Evolutionary conservation across 306 rosid genomes (phyloP).

Genomic region (Geum urbanum): DNA sequence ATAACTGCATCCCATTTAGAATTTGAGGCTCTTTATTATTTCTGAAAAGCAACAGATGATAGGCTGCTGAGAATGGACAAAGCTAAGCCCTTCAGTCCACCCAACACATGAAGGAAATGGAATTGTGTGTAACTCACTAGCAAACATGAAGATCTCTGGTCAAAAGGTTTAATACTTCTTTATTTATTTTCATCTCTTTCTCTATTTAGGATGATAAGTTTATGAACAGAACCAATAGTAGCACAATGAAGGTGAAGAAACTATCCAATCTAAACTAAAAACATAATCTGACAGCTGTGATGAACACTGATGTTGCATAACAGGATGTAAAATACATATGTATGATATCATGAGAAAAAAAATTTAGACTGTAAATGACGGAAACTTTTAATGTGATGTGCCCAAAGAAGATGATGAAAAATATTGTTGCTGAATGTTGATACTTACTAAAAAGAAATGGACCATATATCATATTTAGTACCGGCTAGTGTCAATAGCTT

Average conservation of each 20-base stretch:
- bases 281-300: not conserved
- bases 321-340: not conserved
- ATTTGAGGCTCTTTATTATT: not conserved
- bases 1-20: not conserved
- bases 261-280: not conserved
- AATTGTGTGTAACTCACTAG: not conserved
- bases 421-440: not conserved
- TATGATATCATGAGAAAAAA: not conserved
- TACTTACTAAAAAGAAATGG: not conserved
- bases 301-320: not conserved
- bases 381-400: not conserved
- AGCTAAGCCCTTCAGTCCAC: not conserved
- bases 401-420: not conserved
- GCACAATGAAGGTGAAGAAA: constrained; percentile 4
- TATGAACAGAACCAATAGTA: not conserved
- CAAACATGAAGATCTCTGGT: not conserved
- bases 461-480: not conserved
- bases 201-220: not conserved
- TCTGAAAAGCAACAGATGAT: not conserved
- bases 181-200: not conserved
- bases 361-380: not conserved
- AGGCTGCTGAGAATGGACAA: not conserved
- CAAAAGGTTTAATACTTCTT: not conserved
- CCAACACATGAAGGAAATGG: not conserved
- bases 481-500: not conserved